phyloP scores from a whole-genome alignment of 352 stramenopile genomes.

The Globisporangium heterothallicum region DNA sequence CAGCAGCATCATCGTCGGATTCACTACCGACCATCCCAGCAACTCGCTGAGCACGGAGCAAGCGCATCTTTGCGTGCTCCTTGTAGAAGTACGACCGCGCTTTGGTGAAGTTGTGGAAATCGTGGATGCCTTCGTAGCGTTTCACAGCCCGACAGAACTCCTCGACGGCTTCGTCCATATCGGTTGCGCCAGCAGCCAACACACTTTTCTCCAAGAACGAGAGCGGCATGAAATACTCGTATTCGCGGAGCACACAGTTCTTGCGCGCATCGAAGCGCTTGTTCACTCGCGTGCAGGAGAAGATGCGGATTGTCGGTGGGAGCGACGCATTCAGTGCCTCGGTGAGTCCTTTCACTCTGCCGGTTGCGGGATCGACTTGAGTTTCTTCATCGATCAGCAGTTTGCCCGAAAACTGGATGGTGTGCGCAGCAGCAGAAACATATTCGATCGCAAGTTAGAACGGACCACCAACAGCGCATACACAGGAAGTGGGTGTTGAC shows the following conservation, averaged over 20 bases:
- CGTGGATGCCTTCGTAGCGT: slow-evolving; percentile 81
- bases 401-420: slow-evolving; percentile 79
- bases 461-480: neutral
- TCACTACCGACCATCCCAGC: neutral
- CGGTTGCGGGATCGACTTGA: slow-evolving; percentile 45
- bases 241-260: slow-evolving; percentile 85
- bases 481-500: slow-evolving; percentile 13
- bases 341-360: slow-evolving; percentile 49
- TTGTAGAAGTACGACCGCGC: slow-evolving; percentile 76
- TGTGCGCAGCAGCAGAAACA: slow-evolving; percentile 1
- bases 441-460: too few relatives aligned
- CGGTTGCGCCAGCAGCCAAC: slow-evolving; percentile 18
- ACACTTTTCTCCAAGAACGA: slow-evolving; percentile 59
- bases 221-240: slow-evolving; percentile 89
- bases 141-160: slow-evolving; percentile 48
- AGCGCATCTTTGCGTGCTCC: slow-evolving; percentile 35
- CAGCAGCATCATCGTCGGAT: neutral
- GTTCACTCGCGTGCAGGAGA: slow-evolving; percentile 84
- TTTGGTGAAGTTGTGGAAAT: slow-evolving; percentile 91
- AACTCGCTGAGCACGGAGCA: slow-evolving; percentile 6
- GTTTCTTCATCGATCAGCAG: slow-evolving; percentile 78
- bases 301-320: slow-evolving; percentile 78
- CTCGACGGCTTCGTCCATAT: slow-evolving; percentile 34
- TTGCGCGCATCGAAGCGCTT: slow-evolving; percentile 87
- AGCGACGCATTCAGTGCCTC: slow-evolving; percentile 76